These are phyloP conservation scores for Trichoderma sp. DNA, from an alignment of 2,329 filamentous ascomycete genomes.

Conservation along the genomic window DNA sequence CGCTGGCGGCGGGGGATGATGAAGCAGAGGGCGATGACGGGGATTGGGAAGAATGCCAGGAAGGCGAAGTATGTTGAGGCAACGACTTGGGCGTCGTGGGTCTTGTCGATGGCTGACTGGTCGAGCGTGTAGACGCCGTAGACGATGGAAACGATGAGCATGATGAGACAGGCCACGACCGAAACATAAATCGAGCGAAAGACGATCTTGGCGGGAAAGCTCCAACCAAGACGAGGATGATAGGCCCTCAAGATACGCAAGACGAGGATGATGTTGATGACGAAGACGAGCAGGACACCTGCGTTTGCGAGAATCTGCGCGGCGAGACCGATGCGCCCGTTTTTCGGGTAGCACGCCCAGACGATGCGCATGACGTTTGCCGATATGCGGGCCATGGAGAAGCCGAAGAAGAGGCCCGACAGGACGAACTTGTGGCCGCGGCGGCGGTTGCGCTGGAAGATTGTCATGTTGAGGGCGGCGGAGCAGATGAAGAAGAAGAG, in stretches of 20 bases:
- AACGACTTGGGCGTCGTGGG: conserved; percentile 65
- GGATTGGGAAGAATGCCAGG: conserved; percentile 61
- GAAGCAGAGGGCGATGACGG: conserved; percentile 51
- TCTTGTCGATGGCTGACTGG: conserved; percentile 44
- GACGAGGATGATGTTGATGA: conserved; percentile 74
- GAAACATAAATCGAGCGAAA: conserved; percentile 60
- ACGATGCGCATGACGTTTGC: conserved; percentile 53
- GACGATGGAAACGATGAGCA: conserved; percentile 64
- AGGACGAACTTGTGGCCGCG: conserved; percentile 59
- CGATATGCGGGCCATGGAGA: conserved; percentile 54
- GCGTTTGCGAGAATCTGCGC: conserved; percentile 69
- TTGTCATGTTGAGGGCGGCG: conserved; percentile 57
- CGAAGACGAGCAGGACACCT: conserved; percentile 71
- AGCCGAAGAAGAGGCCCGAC: conserved; percentile 56
- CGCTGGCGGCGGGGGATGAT: conserved; percentile 45
- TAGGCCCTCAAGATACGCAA: conserved; percentile 73
- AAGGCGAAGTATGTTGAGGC: conserved; percentile 60
- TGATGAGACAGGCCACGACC: conserved; percentile 59
- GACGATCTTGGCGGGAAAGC: conserved; percentile 44
- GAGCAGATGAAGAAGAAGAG: conserved; percentile 54
- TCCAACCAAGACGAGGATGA: conserved; percentile 71
- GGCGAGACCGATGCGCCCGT: conserved; percentile 50
- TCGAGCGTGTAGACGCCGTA: conserved; percentile 67
- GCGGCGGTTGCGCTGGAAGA: conserved; percentile 51
- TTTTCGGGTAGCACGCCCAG: conserved; percentile 46